These are phyloP conservation scores for Prasinococcaceae sp. DNA, from an alignment of 139 green algal genomes.

Conservation along the genomic window DNA sequence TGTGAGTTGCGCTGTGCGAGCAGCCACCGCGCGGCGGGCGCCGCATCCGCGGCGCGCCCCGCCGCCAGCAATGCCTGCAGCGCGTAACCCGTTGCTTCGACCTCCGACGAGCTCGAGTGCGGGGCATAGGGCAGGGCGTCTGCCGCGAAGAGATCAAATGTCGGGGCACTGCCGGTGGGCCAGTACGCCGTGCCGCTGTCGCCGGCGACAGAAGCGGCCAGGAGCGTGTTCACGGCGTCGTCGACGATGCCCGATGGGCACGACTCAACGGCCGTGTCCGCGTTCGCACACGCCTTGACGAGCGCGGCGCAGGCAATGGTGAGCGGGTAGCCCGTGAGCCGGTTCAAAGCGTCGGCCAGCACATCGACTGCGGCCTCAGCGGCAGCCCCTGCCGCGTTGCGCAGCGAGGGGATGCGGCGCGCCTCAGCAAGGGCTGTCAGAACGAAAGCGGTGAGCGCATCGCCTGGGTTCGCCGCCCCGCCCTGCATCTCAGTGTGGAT, in stretches of 20 bases:
- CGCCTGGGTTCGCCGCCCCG: background rate
- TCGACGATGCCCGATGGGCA: background rate
- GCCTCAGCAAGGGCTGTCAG: slow-evolving; percentile 1
- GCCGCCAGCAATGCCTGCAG: background rate
- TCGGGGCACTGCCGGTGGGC: background rate
- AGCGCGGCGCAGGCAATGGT: background rate
- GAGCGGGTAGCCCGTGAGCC: background rate
- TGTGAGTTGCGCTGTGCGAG: background rate
- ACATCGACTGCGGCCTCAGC: background rate
- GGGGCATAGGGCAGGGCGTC: background rate
- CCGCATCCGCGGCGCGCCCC: background rate
- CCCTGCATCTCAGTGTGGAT: slow-evolving; percentile 12
- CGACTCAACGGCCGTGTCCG: background rate
- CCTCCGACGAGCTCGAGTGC: background rate
- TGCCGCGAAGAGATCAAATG: no score
- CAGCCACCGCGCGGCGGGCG: slow-evolving; percentile 1
- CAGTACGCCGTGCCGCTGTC: background rate
- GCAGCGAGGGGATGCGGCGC: background rate
- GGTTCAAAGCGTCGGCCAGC: background rate
- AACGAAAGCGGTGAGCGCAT: slow-evolving; percentile 7
- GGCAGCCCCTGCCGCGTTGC: background rate
- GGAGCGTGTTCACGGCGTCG: background rate
- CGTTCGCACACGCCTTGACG: background rate
- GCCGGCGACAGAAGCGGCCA: background rate
- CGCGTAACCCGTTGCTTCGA: slow-evolving; percentile 2